Evolutionary conservation across 2,329 filamentous ascomycete species (phyloP).

Genomic region (Venturiaceae sp.): DNA sequence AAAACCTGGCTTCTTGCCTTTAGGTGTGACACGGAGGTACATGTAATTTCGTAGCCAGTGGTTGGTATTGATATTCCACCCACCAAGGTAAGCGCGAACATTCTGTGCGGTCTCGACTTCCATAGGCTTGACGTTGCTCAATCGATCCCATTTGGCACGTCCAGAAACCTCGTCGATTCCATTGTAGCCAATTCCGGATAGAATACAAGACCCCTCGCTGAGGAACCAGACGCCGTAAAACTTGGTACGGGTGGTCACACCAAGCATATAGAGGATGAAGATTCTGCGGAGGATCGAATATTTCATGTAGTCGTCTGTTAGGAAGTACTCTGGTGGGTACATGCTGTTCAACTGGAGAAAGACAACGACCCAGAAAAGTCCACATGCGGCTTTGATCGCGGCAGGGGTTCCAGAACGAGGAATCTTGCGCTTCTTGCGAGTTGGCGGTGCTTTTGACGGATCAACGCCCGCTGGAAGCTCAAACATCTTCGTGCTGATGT

Average conservation of each 20-base stretch:
- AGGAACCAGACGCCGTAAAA: slow-evolving; percentile 96
- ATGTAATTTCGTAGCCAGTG: slow-evolving; percentile 94
- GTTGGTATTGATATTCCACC: slow-evolving; percentile 99
- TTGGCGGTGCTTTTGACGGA: slow-evolving; percentile 73
- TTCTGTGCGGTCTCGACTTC: slow-evolving; percentile 87
- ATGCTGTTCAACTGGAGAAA: slow-evolving; percentile 64
- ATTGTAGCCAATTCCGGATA: slow-evolving; percentile 89
- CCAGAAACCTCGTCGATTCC: slow-evolving; percentile 78
- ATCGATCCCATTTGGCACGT: slow-evolving; percentile 78
- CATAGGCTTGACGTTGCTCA: slow-evolving; percentile 82
- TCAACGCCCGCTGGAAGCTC: slow-evolving; percentile 74
- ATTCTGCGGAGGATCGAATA: slow-evolving; percentile 64
- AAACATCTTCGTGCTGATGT: slow-evolving; percentile 94
- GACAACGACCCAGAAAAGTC: slow-evolving; percentile 67
- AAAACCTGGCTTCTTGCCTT: slow-evolving; percentile 94
- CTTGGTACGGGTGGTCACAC: slow-evolving; percentile 73
- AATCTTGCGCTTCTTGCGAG: slow-evolving; percentile 83
- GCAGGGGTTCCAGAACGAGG: slow-evolving; percentile 85
- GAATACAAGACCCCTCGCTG: slow-evolving; percentile 88
- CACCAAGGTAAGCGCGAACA: slow-evolving; percentile 79
- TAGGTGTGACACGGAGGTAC: slow-evolving; percentile 88
- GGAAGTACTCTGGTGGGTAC: slow-evolving; percentile 56
- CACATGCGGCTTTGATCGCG: slow-evolving; percentile 60
- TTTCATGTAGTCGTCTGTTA: slow-evolving; percentile 55
- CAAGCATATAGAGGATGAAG: slow-evolving; percentile 75